Conservation (phyloP, 768 basidiomycete species). For the Suillus subalutaceus region DNA sequence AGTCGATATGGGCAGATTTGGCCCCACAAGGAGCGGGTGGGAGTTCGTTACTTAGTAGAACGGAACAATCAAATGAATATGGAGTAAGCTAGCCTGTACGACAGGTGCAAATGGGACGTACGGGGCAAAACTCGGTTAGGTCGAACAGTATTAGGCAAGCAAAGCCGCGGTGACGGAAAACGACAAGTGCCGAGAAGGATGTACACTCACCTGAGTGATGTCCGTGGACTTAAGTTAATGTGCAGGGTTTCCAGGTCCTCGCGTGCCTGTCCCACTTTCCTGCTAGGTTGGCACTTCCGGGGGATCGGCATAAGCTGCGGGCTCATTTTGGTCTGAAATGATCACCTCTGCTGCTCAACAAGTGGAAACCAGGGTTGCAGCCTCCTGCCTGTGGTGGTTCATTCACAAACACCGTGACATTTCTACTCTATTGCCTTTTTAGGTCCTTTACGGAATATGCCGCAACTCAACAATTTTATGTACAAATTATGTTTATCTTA, state of each 20-base stretch:
- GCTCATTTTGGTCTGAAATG: conserved; percentile 23
- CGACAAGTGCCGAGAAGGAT: conserved; percentile 35
- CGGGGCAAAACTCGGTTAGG: conserved; percentile 34
- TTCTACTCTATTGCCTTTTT: conserved; percentile 27
- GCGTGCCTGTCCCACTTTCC: conserved; percentile 38
- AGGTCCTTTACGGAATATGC: conserved; percentile 24
- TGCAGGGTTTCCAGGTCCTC: conserved; percentile 38
- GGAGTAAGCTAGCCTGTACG: conserved; percentile 28
- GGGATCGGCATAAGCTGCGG: conserved; percentile 23
- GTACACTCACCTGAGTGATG: conserved; percentile 33
- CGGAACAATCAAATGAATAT: conserved; percentile 25
- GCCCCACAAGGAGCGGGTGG: conserved; percentile 15
- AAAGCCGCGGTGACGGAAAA: conserved; percentile 41
- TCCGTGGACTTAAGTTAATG: conserved; percentile 44
- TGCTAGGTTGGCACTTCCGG: conserved; percentile 25
- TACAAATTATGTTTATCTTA: conserved; percentile 20
- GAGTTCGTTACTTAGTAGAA: conserved; percentile 22
- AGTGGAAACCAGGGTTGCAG: conserved; percentile 9
- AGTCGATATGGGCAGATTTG: conserved; percentile 18
- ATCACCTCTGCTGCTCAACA: conserved; percentile 10
- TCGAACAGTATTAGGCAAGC: conserved; percentile 32
- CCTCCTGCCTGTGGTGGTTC: conserved; percentile 10
- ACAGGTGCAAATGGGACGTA: conserved; percentile 28
- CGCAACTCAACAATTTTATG: conserved; percentile 33
- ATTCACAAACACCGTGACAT: conserved; percentile 20